Conservation (phyloP, 228 moss, liverwort and hornwort genomes). For the Sphagnum magellanicum region DNA sequence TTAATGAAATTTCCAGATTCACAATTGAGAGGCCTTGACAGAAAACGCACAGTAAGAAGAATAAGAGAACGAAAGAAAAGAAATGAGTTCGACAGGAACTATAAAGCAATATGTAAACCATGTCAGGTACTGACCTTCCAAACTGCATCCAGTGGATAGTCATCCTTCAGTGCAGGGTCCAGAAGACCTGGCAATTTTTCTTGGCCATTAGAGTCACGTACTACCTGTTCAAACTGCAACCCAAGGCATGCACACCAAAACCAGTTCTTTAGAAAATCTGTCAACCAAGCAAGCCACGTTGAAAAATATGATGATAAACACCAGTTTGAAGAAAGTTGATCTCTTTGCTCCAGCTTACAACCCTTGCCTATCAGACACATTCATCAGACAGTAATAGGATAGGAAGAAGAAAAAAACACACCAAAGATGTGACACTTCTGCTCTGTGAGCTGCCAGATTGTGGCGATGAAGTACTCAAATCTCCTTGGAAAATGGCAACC, state of each 20-base stretch:
- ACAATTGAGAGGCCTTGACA: not conserved
- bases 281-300: not conserved
- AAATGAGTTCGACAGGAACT: too few relatives aligned
- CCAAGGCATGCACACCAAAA: not conserved
- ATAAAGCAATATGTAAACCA: too few relatives aligned
- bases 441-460: slow-evolving; percentile 12
- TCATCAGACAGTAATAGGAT: not conserved
- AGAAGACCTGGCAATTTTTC: slow-evolving; percentile 48
- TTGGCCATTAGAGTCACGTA: slow-evolving; percentile 41
- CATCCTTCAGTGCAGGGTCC: slow-evolving; percentile 52
- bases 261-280: not conserved
- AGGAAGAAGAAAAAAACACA: not conserved
- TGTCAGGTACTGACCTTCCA: slow-evolving; percentile 51
- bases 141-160: slow-evolving; percentile 60
- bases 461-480: slow-evolving; percentile 6
- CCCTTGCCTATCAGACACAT: not conserved
- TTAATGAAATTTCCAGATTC: not conserved
- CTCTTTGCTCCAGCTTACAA: not conserved
- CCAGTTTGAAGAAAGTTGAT: not conserved
- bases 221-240: slow-evolving; percentile 54
- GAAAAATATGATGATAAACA: not conserved
- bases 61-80: not conserved
- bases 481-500: slow-evolving; percentile 58
- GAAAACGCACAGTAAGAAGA: not conserved
- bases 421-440: slow-evolving; percentile 24